These are phyloP conservation scores for Pseudogymnoascus destructans DNA, from an alignment of 2,329 filamentous ascomycete species.

Conservation along the genomic window DNA sequence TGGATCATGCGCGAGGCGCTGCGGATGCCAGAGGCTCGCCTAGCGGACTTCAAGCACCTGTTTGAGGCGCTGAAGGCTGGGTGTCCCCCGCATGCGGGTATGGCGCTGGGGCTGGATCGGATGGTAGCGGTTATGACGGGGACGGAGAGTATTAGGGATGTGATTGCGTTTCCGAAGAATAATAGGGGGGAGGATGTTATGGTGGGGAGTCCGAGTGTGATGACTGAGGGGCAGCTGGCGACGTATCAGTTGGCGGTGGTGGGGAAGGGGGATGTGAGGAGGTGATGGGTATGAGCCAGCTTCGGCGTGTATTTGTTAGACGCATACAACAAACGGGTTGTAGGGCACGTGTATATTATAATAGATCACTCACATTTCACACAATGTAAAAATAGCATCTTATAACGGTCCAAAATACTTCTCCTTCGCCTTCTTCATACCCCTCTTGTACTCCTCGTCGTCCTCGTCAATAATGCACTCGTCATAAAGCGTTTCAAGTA, in stretches of 20 bases:
- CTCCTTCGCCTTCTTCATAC: constrained; percentile 11
- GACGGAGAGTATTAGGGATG: constrained; percentile 68
- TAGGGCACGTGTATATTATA: neutral
- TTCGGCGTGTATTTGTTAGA: neutral
- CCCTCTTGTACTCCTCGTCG: constrained; percentile 11
- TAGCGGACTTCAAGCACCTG: constrained; percentile 76
- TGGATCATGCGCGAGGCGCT: constrained; percentile 75
- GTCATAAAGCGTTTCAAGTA: constrained; percentile 12
- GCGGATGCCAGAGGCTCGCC: constrained; percentile 39
- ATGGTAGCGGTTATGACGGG: constrained; percentile 69
- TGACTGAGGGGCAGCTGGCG: constrained; percentile 40
- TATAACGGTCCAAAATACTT: constrained; percentile 9
- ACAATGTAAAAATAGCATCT: neutral
- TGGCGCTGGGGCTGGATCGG: constrained; percentile 85
- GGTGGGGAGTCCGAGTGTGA: constrained; percentile 60
- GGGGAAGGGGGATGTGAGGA: neutral
- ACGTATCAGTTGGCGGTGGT: constrained; percentile 20
- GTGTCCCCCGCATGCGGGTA: constrained; percentile 88
- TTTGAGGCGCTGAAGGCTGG: constrained; percentile 70
- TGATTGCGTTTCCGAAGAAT: constrained; percentile 94
- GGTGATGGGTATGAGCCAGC: neutral
- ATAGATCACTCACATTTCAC: constrained; percentile 2
- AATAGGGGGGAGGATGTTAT: constrained; percentile 78
- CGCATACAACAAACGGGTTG: neutral
- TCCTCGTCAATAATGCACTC: constrained; percentile 12